phyloP scores from a whole-genome alignment of 768 basidiomycete genomes.

The Cystoderma amianthinum region DNA sequence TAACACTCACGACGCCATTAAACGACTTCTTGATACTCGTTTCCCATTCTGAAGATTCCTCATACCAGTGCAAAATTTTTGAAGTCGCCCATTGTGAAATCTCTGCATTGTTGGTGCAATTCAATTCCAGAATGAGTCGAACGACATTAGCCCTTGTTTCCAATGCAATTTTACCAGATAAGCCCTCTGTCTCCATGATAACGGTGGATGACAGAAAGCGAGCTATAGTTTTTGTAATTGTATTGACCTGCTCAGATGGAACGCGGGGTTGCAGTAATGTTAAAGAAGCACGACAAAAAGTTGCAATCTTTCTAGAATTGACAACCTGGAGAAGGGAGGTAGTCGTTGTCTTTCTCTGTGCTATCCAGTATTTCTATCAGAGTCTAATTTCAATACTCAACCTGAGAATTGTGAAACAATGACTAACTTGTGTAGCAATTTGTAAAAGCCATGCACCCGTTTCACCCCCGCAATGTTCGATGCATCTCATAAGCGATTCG shows the following conservation, averaged over 20 bases:
- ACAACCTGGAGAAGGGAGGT: slow-evolving; percentile 41
- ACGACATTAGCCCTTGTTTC: slow-evolving; percentile 34
- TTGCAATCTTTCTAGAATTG: slow-evolving; percentile 37
- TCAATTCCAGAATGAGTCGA: slow-evolving; percentile 32
- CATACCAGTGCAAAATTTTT: slow-evolving; percentile 37
- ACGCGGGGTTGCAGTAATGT: slow-evolving; percentile 7
- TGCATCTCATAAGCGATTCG: slow-evolving; percentile 41
- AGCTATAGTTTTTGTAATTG: slow-evolving; percentile 1
- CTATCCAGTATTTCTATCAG: slow-evolving; percentile 43
- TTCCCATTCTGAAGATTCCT: slow-evolving; percentile 31
- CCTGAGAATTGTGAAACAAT: neutral
- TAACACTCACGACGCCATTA: slow-evolving; percentile 31
- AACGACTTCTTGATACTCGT: slow-evolving; percentile 30
- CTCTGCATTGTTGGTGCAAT: slow-evolving; percentile 14
- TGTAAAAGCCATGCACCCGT: slow-evolving; percentile 45
- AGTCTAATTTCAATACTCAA: neutral
- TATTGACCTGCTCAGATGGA: slow-evolving; percentile 11
- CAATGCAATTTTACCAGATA: slow-evolving; percentile 5
- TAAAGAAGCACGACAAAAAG: slow-evolving; percentile 19
- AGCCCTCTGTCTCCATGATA: slow-evolving; percentile 37
- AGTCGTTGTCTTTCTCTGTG: slow-evolving; percentile 20
- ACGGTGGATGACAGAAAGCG: slow-evolving; percentile 34
- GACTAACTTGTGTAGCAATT: slow-evolving; percentile 41
- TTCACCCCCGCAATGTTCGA: slow-evolving; percentile 39
- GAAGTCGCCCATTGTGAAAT: slow-evolving; percentile 19